Conservation (phyloP, 768 basidiomycete genomes). For the Udeniomyces megalosporus region DNA sequence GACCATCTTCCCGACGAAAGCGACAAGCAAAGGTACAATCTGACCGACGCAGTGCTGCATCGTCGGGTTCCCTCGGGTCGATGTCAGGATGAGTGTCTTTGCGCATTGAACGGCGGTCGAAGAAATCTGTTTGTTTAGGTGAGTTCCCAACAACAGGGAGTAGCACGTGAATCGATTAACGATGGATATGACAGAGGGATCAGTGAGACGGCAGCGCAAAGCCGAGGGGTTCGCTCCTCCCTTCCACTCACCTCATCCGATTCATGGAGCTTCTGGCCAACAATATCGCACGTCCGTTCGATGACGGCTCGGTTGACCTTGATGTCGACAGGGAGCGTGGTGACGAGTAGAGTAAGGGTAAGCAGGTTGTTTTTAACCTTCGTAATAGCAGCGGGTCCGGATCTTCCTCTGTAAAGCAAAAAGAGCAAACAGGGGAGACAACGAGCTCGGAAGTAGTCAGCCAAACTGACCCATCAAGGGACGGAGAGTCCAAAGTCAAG, state of each 20-base stretch:
- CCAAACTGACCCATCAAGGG: too few species aligned
- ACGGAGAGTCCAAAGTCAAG: not conserved
- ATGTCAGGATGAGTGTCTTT: conserved; percentile 62
- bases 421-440: conserved; percentile 1
- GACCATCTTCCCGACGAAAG: conserved; percentile 55
- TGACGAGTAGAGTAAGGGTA: conserved; percentile 68
- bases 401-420: conserved; percentile 46
- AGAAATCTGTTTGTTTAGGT: conserved; percentile 48
- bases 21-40: conserved; percentile 66
- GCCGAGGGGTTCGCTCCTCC: conserved; percentile 29
- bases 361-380: conserved; percentile 85
- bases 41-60: conserved; percentile 56
- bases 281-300: conserved; percentile 69
- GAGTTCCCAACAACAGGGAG: too few species aligned
- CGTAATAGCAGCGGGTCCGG: conserved; percentile 54
- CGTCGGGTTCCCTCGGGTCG: conserved; percentile 45
- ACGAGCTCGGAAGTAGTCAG: too few species aligned
- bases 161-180: not conserved
- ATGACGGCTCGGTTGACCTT: conserved; percentile 56
- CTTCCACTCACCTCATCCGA: conserved; percentile 40
- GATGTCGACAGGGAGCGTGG: conserved; percentile 50
- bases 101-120: conserved; percentile 81
- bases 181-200: not conserved
- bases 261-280: conserved; percentile 62
- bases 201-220: too few species aligned